Evolutionary conservation across 768 basidiomycete species (phyloP), one percentile per base, ranked within the genome.

Genomic region (Trametes cinnabarina): DNA sequence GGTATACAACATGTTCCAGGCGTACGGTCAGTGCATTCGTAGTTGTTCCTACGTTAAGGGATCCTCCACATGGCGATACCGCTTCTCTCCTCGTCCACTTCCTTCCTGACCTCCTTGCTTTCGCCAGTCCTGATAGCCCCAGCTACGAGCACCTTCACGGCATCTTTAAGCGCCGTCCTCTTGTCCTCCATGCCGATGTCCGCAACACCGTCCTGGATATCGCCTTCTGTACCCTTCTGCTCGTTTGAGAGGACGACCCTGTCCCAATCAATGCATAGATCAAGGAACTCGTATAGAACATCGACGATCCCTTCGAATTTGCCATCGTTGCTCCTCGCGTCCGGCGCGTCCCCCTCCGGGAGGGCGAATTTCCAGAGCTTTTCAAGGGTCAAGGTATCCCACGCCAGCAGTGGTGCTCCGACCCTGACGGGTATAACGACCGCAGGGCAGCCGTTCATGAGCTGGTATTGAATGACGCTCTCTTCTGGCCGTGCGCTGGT

Each of bases 11-110:
- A 32, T 12, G 12, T 32, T 32, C 12, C 30, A 6, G n/a, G n/a
- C n/a, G n/a, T n/a, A n/a, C n/a, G n/a, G n/a, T n/a, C n/a, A n/a
- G n/a, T n/a, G n/a, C n/a, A n/a, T n/a, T n/a, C n/a, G n/a, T n/a
- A n/a, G n/a, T n/a, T n/a, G n/a, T n/a, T 2, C 32, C n/a, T 28
- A n/a, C n/a, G 37, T 55, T 43, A 86, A 19, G 82, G 82, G 50
- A 87, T 85, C 44, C 85, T 71, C 83, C 84, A 86, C 78, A 87
- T 82, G 2, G 80, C 85, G 55, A 88, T 82, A 1, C 86, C 85
- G 58, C 78, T 76, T 44, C 84, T 70, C 47, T 82, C 81, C 48
- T 77, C 72, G 60, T 85, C 83, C 4, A 87, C 66, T 55, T 82
- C 80, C 58, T 82, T 76, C 70, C 74, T 79, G 17, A 80, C 84